Conservation (phyloP, 306 rosid species). For the Prinsepia uniflora region DNA sequence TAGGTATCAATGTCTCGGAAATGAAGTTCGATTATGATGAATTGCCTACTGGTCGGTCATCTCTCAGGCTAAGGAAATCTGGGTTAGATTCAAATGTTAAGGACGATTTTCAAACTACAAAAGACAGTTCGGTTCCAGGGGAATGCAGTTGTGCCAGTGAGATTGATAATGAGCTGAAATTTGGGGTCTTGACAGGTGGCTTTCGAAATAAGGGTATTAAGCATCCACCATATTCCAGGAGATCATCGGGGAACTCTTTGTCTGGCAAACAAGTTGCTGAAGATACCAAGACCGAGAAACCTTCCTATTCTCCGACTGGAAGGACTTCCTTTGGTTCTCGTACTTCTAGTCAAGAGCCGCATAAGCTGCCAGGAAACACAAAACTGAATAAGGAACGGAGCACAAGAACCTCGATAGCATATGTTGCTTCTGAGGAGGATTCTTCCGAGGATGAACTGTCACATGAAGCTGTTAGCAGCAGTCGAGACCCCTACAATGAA, state of each 20-base stretch:
- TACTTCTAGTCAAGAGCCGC: slow-evolving; percentile 38
- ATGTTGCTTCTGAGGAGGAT: slow-evolving; percentile 36
- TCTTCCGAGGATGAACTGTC: slow-evolving; percentile 25
- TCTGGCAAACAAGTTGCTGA: slow-evolving; percentile 26
- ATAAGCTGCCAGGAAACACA: slow-evolving; percentile 29
- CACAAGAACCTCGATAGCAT: slow-evolving; percentile 5
- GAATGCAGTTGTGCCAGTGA: slow-evolving; percentile 35
- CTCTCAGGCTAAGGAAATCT: slow-evolving; percentile 34
- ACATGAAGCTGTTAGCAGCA: slow-evolving; percentile 28
- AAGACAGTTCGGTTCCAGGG: slow-evolving; percentile 28
- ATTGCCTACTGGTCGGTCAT: slow-evolving; percentile 22
- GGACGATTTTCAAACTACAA: slow-evolving; percentile 20
- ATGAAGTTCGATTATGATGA: slow-evolving; percentile 32
- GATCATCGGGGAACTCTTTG: slow-evolving; percentile 29
- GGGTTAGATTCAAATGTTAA: slow-evolving; percentile 20
- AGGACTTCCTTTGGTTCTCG: slow-evolving; percentile 35
- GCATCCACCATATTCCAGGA: slow-evolving; percentile 44
- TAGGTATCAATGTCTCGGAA: slow-evolving; percentile 22
- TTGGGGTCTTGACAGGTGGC: slow-evolving; percentile 74
- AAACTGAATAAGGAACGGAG: slow-evolving; percentile 28
- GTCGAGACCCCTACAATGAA: slow-evolving; percentile 26
- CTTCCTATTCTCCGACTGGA: slow-evolving; percentile 30
- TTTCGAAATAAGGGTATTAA: slow-evolving; percentile 59
- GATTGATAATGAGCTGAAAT: slow-evolving; percentile 44
- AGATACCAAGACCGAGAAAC: slow-evolving; percentile 37